These are phyloP conservation scores for Areca catechu DNA, from an alignment of 176 grass and related monocot species.

Conservation along the genomic window DNA sequence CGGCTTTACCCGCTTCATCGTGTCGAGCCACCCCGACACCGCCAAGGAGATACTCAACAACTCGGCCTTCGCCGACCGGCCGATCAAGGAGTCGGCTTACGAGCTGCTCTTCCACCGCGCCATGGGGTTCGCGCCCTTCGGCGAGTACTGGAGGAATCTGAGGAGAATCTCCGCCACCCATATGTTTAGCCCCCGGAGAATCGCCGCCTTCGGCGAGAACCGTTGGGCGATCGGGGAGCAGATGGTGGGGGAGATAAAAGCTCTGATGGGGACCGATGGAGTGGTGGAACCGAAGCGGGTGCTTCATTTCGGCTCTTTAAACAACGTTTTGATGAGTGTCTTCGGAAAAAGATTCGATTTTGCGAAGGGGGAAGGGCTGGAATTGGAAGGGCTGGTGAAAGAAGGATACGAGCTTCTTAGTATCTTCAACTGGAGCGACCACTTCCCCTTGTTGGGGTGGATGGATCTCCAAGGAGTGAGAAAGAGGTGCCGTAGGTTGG, in stretches of 20 bases:
- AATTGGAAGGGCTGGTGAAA: too few relatives aligned
- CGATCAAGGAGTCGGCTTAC: conserved; percentile 19
- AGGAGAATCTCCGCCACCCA: conserved; percentile 32
- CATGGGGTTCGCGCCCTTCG: conserved; percentile 29
- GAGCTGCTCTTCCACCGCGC: conserved; percentile 14
- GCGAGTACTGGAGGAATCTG: conserved; percentile 40
- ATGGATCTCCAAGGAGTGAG: too few relatives aligned
- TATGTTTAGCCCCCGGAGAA: conserved; percentile 29
- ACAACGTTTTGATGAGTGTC: too few relatives aligned
- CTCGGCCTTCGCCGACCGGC: conserved; percentile 8
- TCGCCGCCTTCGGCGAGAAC: conserved; percentile 17
- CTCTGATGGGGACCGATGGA: too few relatives aligned
- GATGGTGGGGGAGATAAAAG: conserved; percentile 13
- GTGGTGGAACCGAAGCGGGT: too few relatives aligned
- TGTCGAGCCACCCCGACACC: conserved; percentile 4
- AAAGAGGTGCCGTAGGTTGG: too few relatives aligned
- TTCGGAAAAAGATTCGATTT: too few relatives aligned
- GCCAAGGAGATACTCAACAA: conserved; percentile 5
- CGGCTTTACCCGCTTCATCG: neutral
- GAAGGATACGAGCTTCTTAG: too few relatives aligned
- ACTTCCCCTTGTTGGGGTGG: too few relatives aligned
- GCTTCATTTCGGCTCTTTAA: too few relatives aligned
- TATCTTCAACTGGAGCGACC: too few relatives aligned
- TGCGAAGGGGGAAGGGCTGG: too few relatives aligned
- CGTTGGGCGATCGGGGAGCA: conserved; percentile 11